Percentiles rank a stretch among this genome's conserved stretches.
Evolutionary conservation across 768 basidiomycete genomes (phyloP).

Genomic region (Naematelia encephala): DNA sequence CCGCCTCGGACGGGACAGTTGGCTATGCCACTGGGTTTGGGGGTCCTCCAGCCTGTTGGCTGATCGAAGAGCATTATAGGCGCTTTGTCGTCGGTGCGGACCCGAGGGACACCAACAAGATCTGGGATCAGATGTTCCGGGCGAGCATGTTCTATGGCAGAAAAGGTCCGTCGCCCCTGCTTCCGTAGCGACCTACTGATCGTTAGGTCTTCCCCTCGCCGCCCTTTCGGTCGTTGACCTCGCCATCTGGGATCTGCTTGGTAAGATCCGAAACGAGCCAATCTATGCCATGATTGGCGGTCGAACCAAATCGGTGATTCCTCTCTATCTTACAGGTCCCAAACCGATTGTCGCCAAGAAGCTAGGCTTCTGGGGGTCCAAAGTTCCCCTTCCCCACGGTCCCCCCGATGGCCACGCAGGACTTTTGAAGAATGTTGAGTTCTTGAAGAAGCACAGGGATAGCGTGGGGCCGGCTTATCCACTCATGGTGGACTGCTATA

Average conservation of each 20-base stretch:
- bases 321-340: conserved; percentile 52
- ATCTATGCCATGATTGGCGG: conserved; percentile 54
- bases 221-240: conserved; percentile 53
- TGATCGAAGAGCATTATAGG: conserved; percentile 53
- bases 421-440: conserved; percentile 51
- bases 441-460: conserved; percentile 45
- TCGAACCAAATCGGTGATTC: conserved; percentile 51
- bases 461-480: conserved; percentile 51
- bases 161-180: conserved; percentile 38
- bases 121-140: conserved; percentile 52
- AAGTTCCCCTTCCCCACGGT: conserved; percentile 51
- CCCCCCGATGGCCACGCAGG: conserved; percentile 50
- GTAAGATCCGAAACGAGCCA: conserved; percentile 52
- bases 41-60: conserved; percentile 51
- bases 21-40: conserved; percentile 53
- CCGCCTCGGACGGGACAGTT: conserved; percentile 51
- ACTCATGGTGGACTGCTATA: conserved; percentile 53
- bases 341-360: conserved; percentile 47
- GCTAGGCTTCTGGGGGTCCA: conserved; percentile 52
- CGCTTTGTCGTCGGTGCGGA: conserved; percentile 52
- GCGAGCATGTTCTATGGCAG: conserved; percentile 53
- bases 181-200: not conserved
- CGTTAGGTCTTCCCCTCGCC: conserved; percentile 50
- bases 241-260: conserved; percentile 53
- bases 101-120: conserved; percentile 52